Percentiles rank a stretch among this genome's conserved stretches.
Evolutionary conservation across 306 rosid genomes (phyloP).

Genomic region (Erythrophleum fordii): DNA sequence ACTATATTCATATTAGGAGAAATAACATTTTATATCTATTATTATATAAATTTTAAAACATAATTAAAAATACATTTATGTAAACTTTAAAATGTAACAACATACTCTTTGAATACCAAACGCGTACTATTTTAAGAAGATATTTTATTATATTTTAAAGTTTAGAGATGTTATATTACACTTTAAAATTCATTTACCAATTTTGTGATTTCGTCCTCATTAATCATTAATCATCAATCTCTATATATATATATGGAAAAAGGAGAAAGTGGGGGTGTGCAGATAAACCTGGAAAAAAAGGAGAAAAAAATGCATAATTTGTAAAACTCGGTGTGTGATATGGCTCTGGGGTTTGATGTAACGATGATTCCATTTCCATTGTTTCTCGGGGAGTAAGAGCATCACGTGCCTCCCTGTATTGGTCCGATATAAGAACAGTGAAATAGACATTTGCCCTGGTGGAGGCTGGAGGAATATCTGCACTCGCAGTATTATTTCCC

Average conservation of each 20-base stretch:
- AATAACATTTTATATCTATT: too few species aligned
- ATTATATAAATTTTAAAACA: too few species aligned
- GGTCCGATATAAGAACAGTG: not conserved
- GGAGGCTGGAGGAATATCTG: too few species aligned
- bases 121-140: too few species aligned
- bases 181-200: too few species aligned
- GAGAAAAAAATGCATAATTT: not conserved
- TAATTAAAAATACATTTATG: too few species aligned
- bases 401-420: not conserved
- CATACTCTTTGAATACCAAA: too few species aligned
- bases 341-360: not conserved
- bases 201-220: too few species aligned
- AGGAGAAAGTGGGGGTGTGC: not conserved
- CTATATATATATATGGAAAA: not conserved
- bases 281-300: not conserved
- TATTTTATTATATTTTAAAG: too few species aligned
- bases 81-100: too few species aligned
- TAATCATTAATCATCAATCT: not conserved
- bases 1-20: too few species aligned
- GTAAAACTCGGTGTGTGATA: not conserved
- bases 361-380: not conserved
- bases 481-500: not conserved
- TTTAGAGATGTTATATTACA: too few species aligned
- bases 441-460: not conserved
- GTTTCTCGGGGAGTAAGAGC: not conserved